Conservation (phyloP, 352 stramenopile species). For the Pythium myriotylum region DNA sequence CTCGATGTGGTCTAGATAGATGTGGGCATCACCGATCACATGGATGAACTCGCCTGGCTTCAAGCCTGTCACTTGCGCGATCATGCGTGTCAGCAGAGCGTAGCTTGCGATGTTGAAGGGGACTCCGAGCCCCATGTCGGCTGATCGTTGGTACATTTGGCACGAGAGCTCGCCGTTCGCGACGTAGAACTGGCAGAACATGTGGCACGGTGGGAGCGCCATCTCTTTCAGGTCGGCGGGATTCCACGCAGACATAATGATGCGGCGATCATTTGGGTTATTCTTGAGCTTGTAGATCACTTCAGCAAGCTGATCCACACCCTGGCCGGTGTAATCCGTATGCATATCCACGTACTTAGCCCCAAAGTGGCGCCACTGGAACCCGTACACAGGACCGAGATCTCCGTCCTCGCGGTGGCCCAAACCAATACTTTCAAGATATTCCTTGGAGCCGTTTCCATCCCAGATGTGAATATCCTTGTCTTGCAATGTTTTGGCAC, state of each 20-base stretch:
- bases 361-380: constrained; percentile 99
- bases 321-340: constrained; percentile 97
- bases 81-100: constrained; percentile 95
- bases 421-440: constrained; percentile 92
- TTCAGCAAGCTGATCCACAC: constrained; percentile 98
- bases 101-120: constrained; percentile 99
- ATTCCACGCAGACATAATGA: constrained; percentile 99
- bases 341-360: constrained; percentile 98
- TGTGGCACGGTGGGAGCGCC: constrained; percentile 99
- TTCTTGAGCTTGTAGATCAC: constrained; percentile 98
- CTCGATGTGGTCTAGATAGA: constrained; percentile 99
- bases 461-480: constrained; percentile 99
- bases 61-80: constrained; percentile 94
- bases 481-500: constrained; percentile 94
- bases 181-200: constrained; percentile 98
- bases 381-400: constrained; percentile 96
- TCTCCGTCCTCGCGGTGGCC: constrained; percentile 96
- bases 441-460: constrained; percentile 98
- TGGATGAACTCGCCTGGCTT: constrained; percentile 98
- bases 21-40: constrained; percentile 98
- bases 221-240: constrained; percentile 96
- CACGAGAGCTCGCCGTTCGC: constrained; percentile 82
- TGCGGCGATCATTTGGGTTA: constrained; percentile 97
- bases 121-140: constrained; percentile 99
- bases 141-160: constrained; percentile 99